phyloP scores from a whole-genome alignment of 2,329 filamentous ascomycete genomes.

The Pseudonectria buxi region DNA sequence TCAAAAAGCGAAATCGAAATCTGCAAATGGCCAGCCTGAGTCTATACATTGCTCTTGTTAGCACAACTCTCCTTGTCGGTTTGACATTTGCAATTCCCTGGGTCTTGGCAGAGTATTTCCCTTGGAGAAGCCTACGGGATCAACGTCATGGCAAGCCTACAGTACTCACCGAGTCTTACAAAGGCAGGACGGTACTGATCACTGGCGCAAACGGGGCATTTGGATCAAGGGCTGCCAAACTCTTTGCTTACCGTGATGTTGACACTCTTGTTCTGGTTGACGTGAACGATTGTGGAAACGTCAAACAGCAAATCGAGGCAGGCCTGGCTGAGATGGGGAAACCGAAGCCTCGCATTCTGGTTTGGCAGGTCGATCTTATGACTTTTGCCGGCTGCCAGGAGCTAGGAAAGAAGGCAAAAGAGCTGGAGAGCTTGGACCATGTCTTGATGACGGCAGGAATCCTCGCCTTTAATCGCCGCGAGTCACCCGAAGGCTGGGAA shows the following conservation, averaged over 20 bases:
- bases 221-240: slow-evolving; percentile 29
- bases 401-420: slow-evolving; percentile 21
- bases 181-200: slow-evolving; percentile 29
- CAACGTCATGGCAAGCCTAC: slow-evolving; percentile 28
- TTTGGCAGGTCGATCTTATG: slow-evolving; percentile 33
- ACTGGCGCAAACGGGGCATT: slow-evolving; percentile 31
- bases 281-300: slow-evolving; percentile 24
- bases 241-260: slow-evolving; percentile 28
- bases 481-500: slow-evolving; percentile 34
- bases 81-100: slow-evolving; percentile 25
- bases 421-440: slow-evolving; percentile 27
- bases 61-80: slow-evolving; percentile 10
- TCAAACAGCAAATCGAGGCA: slow-evolving; percentile 28
- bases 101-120: slow-evolving; percentile 30
- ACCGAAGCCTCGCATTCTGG: slow-evolving; percentile 24
- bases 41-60: slow-evolving; percentile 5
- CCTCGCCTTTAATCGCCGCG: slow-evolving; percentile 28
- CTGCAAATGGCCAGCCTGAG: slow-evolving; percentile 11
- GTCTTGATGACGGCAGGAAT: slow-evolving; percentile 32
- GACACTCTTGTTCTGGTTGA: slow-evolving; percentile 31
- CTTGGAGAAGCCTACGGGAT: slow-evolving; percentile 24
- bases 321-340: slow-evolving; percentile 21
- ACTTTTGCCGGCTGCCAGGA: slow-evolving; percentile 27
- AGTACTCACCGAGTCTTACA: slow-evolving; percentile 28
- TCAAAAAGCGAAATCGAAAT: not conserved